These are phyloP conservation scores for Cadophora sp. DNA, from an alignment of 2,329 filamentous ascomycete genomes.

Conservation along the genomic window DNA sequence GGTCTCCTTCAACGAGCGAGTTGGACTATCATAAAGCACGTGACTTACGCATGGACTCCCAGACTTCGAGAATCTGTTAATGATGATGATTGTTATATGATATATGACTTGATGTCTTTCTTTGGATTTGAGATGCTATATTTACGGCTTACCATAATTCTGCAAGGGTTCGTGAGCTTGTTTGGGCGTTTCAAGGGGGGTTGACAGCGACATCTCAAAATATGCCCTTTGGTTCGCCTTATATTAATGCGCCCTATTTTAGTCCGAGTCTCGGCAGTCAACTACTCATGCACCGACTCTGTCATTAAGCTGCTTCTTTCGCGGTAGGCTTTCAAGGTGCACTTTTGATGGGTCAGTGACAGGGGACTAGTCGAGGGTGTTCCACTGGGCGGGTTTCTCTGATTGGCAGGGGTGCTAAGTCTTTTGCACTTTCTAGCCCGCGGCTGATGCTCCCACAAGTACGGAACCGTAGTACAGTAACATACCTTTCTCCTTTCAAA, in stretches of 20 bases:
- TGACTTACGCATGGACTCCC: background rate
- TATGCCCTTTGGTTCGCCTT: constrained; percentile 19
- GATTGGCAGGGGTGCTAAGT: constrained; percentile 9
- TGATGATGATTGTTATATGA: background rate
- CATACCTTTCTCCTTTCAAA: background rate
- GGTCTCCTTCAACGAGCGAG: background rate
- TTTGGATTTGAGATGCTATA: background rate
- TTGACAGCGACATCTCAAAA: constrained; percentile 8
- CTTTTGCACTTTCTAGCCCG: constrained; percentile 17
- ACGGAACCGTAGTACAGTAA: background rate
- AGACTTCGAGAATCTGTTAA: background rate
- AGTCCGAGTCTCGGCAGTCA: constrained; percentile 2
- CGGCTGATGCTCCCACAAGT: constrained; percentile 12
- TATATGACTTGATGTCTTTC: background rate
- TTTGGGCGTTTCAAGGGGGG: background rate
- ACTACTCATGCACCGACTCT: constrained; percentile 1
- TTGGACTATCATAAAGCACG: background rate
- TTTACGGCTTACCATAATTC: background rate
- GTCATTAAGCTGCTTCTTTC: constrained; percentile 11
- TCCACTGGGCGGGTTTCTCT: constrained; percentile 10
- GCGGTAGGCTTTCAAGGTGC: constrained; percentile 15
- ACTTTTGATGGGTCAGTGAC: constrained; percentile 15
- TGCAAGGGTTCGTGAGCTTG: background rate
- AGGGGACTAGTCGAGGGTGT: constrained; percentile 8
- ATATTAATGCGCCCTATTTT: constrained; percentile 8